Percentiles rank a stretch among this genome's conserved stretches.
Evolutionary conservation across 2,329 filamentous ascomycete genomes (phyloP).

Genomic region (Colletotrichum brevisporum): DNA sequence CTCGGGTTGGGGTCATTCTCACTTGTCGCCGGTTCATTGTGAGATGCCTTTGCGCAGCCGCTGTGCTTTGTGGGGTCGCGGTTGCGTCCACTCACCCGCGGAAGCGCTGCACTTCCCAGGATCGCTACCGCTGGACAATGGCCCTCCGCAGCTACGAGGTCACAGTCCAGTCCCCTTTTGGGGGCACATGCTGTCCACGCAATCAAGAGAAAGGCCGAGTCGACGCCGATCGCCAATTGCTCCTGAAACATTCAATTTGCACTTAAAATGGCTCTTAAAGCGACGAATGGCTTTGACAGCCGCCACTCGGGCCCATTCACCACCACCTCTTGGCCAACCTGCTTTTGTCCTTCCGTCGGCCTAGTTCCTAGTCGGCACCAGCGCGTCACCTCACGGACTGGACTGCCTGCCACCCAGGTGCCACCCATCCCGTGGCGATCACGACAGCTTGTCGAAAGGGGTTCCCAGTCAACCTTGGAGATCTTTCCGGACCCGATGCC

Average conservation of each 20-base stretch:
- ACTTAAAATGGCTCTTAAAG: constrained; percentile 34
- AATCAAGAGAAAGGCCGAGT: constrained; percentile 43
- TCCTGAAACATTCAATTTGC: constrained; percentile 39
- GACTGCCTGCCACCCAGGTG: constrained; percentile 28
- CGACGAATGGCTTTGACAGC: constrained; percentile 28
- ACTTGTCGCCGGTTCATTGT: constrained; percentile 38
- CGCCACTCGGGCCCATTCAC: constrained; percentile 25
- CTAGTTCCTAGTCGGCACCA: constrained; percentile 31
- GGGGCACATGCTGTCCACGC: constrained; percentile 36
- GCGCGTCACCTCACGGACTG: constrained; percentile 33
- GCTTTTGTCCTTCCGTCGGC: constrained; percentile 26
- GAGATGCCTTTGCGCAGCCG: constrained; percentile 29
- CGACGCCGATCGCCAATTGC: constrained; percentile 43
- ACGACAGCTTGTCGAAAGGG: constrained; percentile 19
- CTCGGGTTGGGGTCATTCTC: constrained; percentile 21
- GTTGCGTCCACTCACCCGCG: constrained; percentile 46
- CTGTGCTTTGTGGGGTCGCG: constrained; percentile 46
- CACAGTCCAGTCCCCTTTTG: constrained; percentile 27
- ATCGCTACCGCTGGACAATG: constrained; percentile 14
- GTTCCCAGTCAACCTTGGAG: not conserved
- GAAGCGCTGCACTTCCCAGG: constrained; percentile 22
- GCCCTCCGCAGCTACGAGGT: constrained; percentile 30
- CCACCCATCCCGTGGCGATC: constrained; percentile 22
- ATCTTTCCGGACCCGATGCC: constrained; percentile 1
- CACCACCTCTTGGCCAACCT: constrained; percentile 24